These are phyloP conservation scores for Candida loeiensis DNA, from an alignment of 805 yeast species.

Conservation along the genomic window DNA sequence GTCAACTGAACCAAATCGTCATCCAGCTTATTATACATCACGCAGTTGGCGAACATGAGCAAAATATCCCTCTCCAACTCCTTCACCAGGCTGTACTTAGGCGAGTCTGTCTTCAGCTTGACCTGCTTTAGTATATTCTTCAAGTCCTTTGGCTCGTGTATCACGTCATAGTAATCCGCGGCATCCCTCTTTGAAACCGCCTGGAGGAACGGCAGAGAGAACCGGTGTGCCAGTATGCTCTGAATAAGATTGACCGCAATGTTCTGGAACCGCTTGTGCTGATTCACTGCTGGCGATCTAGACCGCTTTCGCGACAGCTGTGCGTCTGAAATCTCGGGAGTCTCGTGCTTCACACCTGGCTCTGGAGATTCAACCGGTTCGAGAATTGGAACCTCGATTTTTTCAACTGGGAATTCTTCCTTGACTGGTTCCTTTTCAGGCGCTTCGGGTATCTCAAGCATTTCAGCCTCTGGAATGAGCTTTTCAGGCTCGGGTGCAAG, in stretches of 20 bases:
- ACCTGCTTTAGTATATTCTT: constrained; percentile 58
- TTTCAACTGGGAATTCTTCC: not conserved
- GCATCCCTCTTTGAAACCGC: constrained; percentile 70
- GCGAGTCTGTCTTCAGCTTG: constrained; percentile 36
- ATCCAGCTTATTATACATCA: constrained; percentile 72
- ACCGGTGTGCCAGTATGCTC: constrained; percentile 65
- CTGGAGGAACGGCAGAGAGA: constrained; percentile 67
- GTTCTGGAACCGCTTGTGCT: constrained; percentile 55
- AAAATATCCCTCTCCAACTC: constrained; percentile 66
- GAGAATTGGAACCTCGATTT: constrained; percentile 8
- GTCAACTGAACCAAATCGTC: constrained; percentile 62
- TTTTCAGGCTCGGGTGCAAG: too few relatives aligned
- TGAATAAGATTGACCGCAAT: constrained; percentile 59
- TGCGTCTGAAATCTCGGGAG: constrained; percentile 9
- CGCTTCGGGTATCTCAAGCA: not conserved
- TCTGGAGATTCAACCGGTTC: constrained; percentile 6
- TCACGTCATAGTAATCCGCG: constrained; percentile 58
- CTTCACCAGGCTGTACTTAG: constrained; percentile 49
- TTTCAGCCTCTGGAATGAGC: not conserved
- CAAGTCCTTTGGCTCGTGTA: constrained; percentile 64
- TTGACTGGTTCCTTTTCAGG: not conserved
- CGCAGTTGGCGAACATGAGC: constrained; percentile 79
- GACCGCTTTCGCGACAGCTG: constrained; percentile 14
- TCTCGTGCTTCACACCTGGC: constrained; percentile 4
- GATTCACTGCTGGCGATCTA: constrained; percentile 15